Base-by-base conservation (phyloP, 208 protist genomes). In the Naegleria gruberi region DNA sequence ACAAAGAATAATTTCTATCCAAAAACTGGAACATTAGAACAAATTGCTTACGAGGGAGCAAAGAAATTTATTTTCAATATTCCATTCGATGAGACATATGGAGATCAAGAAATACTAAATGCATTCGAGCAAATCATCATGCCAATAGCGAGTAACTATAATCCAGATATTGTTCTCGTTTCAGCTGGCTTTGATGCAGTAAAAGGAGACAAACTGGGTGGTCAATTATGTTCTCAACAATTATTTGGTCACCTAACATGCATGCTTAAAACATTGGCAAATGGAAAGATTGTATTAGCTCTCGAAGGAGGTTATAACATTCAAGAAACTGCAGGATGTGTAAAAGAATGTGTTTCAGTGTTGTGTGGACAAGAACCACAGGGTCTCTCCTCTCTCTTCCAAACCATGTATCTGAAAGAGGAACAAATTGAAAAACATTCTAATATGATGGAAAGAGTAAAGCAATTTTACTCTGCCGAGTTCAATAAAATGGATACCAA, bases 151-250 rank as follows among this genome's bases (percentile, higher is more conserved):
- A 45, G 89, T 19, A 96, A 98, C 90, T 99, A 97, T 90, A 40
- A 84, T 8, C 97, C 98, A 0, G 94, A 98, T 81, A 34, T 98
- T 44, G 94, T 99, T n/a, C 90, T 99, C 87, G 91, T 99, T 44
- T 97, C 96, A 90, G 96, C 94, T 44, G 98, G 98, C 23, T 99
- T 98, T 88, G 97, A 98, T 91, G 96, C 96, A 0, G 96, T 95
- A 0, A 95, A 97, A 82, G 96, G 96, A 8, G 96, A 98, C 91
- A 74, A 84, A 40, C 87, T 91, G 5, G 92, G 91, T 26, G 90
- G 91, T 3, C 87, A 86, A 74, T 17, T 73, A 40, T 89, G 91
- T 5, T 91, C 92, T 23, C 92, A 91, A 34, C 42, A 15, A 23
- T 55, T 91, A 34, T 93, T 73, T 46, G 90, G 89, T 5, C 74